These are phyloP conservation scores for Plasmodium fragile DNA, from an alignment of 169 alveolate species.

Conservation along the genomic window DNA sequence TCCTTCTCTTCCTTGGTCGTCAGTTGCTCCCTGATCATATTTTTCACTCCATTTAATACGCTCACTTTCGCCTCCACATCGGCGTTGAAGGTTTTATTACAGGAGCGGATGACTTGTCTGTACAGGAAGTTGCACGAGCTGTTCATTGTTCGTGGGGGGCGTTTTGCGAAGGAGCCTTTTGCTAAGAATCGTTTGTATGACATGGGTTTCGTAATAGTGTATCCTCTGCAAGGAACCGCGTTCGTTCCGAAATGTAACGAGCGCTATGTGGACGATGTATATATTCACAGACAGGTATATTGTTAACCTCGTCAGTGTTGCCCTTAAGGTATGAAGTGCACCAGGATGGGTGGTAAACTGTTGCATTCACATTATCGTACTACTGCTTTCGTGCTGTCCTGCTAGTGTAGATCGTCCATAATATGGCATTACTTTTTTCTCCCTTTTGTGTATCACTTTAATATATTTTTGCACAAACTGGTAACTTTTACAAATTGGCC, in stretches of 20 bases:
- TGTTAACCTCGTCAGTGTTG: neutral
- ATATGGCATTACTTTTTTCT: neutral
- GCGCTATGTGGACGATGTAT: neutral
- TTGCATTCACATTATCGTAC: neutral
- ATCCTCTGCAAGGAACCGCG: neutral
- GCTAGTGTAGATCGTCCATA: neutral
- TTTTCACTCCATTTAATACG: conserved; percentile 56
- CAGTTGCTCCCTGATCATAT: conserved; percentile 59
- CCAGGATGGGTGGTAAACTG: neutral
- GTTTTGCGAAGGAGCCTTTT: neutral
- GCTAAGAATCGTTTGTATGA: too few relatives aligned
- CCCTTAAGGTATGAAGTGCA: neutral
- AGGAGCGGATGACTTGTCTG: conserved; percentile 41
- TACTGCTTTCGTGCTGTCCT: neutral
- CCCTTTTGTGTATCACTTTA: neutral
- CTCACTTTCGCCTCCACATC: conserved; percentile 48
- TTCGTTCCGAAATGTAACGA: neutral
- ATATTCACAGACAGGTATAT: neutral
- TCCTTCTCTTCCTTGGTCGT: conserved; percentile 51
- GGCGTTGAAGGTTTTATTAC: conserved; percentile 51
- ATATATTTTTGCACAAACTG: neutral
- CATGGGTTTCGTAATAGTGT: neutral
- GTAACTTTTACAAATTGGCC: neutral
- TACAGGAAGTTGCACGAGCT: conserved; percentile 28
- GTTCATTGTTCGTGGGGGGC: conserved; percentile 7